These are phyloP conservation scores for Planoprotostelium fungivorum DNA, from an alignment of 78 protist genomes.

Conservation along the genomic window DNA sequence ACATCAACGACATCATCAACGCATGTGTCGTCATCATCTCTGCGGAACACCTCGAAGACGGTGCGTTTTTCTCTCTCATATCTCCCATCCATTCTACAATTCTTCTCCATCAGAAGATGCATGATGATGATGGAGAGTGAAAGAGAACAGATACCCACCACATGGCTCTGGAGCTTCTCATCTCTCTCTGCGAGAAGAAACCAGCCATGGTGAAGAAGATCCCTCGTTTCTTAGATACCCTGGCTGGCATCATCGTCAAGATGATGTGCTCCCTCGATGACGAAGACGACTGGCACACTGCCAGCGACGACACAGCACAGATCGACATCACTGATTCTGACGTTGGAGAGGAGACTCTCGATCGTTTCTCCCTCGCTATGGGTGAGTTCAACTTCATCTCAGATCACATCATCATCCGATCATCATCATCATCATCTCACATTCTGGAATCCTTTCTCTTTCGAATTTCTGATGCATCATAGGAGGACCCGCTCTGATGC, in stretches of 20 bases:
- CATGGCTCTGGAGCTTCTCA: conserved; percentile 39
- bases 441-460: conserved; percentile 9
- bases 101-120: background rate
- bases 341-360: conserved; percentile 70
- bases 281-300: background rate
- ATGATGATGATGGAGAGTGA: too few relatives aligned
- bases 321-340: conserved; percentile 32
- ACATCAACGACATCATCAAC: background rate
- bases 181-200: conserved; percentile 33
- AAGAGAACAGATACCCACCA: conserved; percentile 38
- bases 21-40: conserved; percentile 9
- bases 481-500: conserved; percentile 40
- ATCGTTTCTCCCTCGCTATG: conserved; percentile 67
- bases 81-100: background rate
- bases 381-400: conserved; percentile 38
- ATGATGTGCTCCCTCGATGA: conserved; percentile 64
- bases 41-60: conserved; percentile 22
- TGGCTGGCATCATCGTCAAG: conserved; percentile 38
- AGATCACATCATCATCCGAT: background rate
- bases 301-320: conserved; percentile 17
- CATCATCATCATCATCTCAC: conserved; percentile 30
- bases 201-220: conserved; percentile 16
- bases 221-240: background rate
- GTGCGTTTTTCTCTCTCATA: background rate
- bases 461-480: background rate